A percentile compares a stretch with the other conserved stretches of the same genome.
Evolutionary conservation across 2,329 filamentous ascomycete species (phyloP).

Genomic region (Claviceps monticola): DNA sequence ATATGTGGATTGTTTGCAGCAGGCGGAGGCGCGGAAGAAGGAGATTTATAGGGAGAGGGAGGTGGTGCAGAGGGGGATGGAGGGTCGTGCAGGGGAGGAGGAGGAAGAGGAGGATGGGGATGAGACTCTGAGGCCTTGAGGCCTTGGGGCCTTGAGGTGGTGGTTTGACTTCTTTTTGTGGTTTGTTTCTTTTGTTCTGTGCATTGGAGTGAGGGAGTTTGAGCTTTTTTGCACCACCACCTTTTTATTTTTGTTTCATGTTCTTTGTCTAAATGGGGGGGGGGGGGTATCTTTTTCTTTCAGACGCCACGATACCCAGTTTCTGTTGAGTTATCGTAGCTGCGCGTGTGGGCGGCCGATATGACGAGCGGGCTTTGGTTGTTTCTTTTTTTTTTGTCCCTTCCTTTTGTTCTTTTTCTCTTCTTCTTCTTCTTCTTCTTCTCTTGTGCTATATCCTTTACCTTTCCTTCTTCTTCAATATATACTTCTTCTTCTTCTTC

Average conservation of each 20-base stretch:
- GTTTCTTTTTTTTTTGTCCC: not conserved
- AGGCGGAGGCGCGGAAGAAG: slow-evolving; percentile 54
- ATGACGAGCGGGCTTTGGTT: not conserved
- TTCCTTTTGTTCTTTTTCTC: not conserved
- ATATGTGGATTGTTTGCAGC: slow-evolving; percentile 74
- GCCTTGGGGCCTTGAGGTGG: slow-evolving; percentile 17
- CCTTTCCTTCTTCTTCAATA: not conserved
- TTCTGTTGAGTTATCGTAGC: not conserved
- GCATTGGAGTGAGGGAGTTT: not conserved
- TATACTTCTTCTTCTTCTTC: not conserved
- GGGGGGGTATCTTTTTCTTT: not conserved
- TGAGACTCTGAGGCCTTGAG: slow-evolving; percentile 20
- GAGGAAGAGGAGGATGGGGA: slow-evolving; percentile 21
- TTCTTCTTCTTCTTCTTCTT: not conserved
- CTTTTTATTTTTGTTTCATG: not conserved
- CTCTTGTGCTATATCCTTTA: not conserved
- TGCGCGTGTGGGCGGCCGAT: not conserved
- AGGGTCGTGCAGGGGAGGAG: slow-evolving; percentile 25
- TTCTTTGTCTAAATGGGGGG: not conserved
- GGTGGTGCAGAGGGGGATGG: slow-evolving; percentile 32
- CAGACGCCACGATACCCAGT: not conserved
- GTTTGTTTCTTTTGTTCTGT: not conserved
- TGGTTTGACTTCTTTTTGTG: not conserved
- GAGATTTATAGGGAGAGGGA: slow-evolving; percentile 55
- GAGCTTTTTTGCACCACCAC: too few relatives aligned